These are phyloP conservation scores for Begonia masoniana DNA, from an alignment of 306 rosid species.

Conservation along the genomic window DNA sequence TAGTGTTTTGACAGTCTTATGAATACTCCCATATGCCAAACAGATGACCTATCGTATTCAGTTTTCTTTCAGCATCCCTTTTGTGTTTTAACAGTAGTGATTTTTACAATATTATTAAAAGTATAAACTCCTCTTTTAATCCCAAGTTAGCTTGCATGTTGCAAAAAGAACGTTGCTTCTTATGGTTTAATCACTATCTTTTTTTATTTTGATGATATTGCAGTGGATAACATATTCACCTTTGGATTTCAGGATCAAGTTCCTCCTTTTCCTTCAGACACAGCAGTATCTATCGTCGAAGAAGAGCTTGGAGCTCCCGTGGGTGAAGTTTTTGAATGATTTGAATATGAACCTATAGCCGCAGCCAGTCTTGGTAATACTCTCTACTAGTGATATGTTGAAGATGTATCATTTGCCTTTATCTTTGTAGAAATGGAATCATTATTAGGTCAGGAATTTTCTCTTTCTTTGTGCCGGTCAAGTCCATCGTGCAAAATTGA, in stretches of 20 bases:
- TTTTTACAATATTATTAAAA: no score
- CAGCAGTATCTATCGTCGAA: slow-evolving; percentile 66
- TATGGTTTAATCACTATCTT: neutral
- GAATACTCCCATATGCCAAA: no score
- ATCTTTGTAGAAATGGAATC: slow-evolving; percentile 2
- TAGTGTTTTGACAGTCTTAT: no score
- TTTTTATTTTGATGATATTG: neutral
- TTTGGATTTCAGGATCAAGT: slow-evolving; percentile 81
- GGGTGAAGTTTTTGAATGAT: slow-evolving; percentile 52
- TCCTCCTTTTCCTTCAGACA: slow-evolving; percentile 93
- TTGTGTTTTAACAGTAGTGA: no score
- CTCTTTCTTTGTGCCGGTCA: slow-evolving; percentile 57
- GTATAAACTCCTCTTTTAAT: no score
- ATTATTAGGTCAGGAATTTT: neutral
- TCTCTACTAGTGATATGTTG: neutral
- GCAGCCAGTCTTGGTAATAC: slow-evolving; percentile 98
- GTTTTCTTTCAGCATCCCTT: no score
- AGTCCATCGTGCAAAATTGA: slow-evolving; percentile 92
- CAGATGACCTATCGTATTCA: no score
- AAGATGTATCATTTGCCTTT: slow-evolving; percentile 1
- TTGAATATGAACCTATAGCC: slow-evolving; percentile 92
- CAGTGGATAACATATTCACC: slow-evolving; percentile 11
- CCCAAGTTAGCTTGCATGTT: neutral
- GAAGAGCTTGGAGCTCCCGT: slow-evolving; percentile 89
- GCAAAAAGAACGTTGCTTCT: neutral